A percentile compares a stretch with the other conserved stretches of the same genome.
Conservation (phyloP, 139 green algal species). For the Desmodesmus armatus region DNA sequence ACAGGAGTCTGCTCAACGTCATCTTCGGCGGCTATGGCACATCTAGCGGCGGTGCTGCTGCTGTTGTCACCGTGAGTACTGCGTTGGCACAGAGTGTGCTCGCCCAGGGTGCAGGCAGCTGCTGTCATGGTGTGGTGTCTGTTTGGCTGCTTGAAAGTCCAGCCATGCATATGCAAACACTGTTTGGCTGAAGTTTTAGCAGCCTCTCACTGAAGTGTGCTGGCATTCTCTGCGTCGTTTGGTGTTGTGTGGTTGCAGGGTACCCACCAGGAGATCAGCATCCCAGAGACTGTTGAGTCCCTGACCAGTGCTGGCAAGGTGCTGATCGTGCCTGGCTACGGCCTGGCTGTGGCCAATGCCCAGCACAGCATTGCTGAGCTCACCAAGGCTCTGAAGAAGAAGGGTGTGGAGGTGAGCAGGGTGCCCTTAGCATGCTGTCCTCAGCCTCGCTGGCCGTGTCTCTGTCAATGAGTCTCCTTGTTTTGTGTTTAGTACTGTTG, state of each 20-base stretch:
- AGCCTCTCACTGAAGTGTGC: too few species aligned
- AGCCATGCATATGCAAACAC: too few species aligned
- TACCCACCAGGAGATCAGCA: slow-evolving; percentile 69
- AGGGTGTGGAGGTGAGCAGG: slow-evolving; percentile 67
- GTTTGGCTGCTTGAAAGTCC: too few species aligned
- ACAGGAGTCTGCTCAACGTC: slow-evolving; percentile 88
- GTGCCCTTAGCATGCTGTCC: too few species aligned
- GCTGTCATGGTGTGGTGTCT: too few species aligned
- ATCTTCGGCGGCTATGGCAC: slow-evolving; percentile 87
- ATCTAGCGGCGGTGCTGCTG: slow-evolving; percentile 4
- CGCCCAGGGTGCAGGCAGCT: too few species aligned
- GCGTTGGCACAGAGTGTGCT: too few species aligned
- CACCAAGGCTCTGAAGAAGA: slow-evolving; percentile 64
- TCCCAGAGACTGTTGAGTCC: slow-evolving; percentile 41
- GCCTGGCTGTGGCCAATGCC: slow-evolving; percentile 87
- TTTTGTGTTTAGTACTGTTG: too few species aligned
- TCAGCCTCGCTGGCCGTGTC: too few species aligned
- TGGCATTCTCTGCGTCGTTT: background rate
- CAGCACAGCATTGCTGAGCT: slow-evolving; percentile 85
- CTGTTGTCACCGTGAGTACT: slow-evolving; percentile 18
- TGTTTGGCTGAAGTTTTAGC: too few species aligned
- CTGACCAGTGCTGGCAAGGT: slow-evolving; percentile 67
- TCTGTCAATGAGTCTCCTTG: too few species aligned
- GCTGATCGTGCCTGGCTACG: slow-evolving; percentile 92
- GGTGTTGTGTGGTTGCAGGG: background rate